Evolutionary conservation across 2,329 filamentous ascomycete species (phyloP), one percentile per base, ranked within the genome.

Genomic region (Whalleya microplaca): DNA sequence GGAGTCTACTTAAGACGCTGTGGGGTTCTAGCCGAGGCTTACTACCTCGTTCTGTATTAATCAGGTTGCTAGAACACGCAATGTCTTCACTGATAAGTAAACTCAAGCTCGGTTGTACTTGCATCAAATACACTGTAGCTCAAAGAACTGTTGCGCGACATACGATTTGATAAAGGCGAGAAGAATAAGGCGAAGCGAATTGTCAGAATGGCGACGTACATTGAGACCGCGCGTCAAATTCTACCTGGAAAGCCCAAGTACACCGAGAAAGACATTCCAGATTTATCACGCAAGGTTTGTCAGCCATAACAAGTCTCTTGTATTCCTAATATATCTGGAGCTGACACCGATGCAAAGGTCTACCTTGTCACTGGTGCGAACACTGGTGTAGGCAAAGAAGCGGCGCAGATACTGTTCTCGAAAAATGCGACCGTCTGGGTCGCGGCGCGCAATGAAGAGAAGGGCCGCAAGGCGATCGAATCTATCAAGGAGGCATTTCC

Each of bases 341-440:
- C 32, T 37, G 32, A 37, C 14, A 37, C 32, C 32, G 32, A 12
- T 37, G 8, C 32, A 12, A 12, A 37, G 32, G 61, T 65, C 43
- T 63, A 62, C 21, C 20, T 63, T 1, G 61, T 65, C 23, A 65
- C 63, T 7, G 63, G 58, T 20, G 58, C 54, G n/a, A 65, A 65
- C 41, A 61, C 58, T 1, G 63, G 61, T 9, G 56, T 63, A 8
- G 63, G 63, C 4, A 62, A 58, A 51, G 61, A 64, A 29, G 53
- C 56, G 3, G 58, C 63, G 18, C 58, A 51, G 9, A 54, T 64
- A 8, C 40, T 65, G 16, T 64, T 62, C 56, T 58, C 58, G 18
- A 65, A 65, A 37, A 66, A 69, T 29, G 67, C 64, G 3, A 53
- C 43, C 1, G 65, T 68, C 27, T 68, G 61, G 61, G 19, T 63